These are phyloP conservation scores for Alternaria novae-zelandiae DNA, from an alignment of 2,329 filamentous ascomycete genomes.

Conservation along the genomic window DNA sequence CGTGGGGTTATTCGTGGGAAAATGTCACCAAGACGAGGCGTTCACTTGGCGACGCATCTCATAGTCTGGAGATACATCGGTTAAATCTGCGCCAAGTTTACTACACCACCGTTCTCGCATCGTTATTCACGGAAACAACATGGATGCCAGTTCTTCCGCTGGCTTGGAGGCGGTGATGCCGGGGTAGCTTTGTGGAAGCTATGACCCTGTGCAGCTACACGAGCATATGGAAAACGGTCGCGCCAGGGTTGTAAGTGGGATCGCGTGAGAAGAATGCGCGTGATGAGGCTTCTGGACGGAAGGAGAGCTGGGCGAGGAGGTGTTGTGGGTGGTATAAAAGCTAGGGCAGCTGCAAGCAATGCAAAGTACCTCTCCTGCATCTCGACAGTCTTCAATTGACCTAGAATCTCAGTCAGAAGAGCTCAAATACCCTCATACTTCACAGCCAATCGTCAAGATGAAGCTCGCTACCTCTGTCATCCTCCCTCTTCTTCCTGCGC, in stretches of 20 bases:
- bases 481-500: constrained; percentile 28
- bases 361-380: constrained; percentile 1
- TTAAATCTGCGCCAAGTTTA: constrained; percentile 14
- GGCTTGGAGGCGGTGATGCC: not conserved
- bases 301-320: not conserved
- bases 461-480: constrained; percentile 26
- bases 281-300: not conserved
- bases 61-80: not conserved
- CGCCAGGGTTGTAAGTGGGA: not conserved
- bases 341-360: not conserved
- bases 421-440: not conserved
- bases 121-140: constrained; percentile 23
- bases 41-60: constrained; percentile 15
- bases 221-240: constrained; percentile 1
- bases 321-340: constrained; percentile 3
- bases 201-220: not conserved
- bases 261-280: not conserved
- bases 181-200: constrained; percentile 4
- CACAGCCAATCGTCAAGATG: constrained; percentile 12
- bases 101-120: constrained; percentile 2
- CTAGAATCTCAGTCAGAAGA: not conserved
- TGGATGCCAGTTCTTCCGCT: constrained; percentile 7
- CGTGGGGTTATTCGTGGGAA: constrained; percentile 21
- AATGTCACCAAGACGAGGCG: constrained; percentile 7
- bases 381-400: constrained; percentile 8